Evolutionary conservation across 139 green algal genomes (phyloP), one percentile per base, ranked within the genome.

Genomic region (Prasinococcaceae sp.): DNA sequence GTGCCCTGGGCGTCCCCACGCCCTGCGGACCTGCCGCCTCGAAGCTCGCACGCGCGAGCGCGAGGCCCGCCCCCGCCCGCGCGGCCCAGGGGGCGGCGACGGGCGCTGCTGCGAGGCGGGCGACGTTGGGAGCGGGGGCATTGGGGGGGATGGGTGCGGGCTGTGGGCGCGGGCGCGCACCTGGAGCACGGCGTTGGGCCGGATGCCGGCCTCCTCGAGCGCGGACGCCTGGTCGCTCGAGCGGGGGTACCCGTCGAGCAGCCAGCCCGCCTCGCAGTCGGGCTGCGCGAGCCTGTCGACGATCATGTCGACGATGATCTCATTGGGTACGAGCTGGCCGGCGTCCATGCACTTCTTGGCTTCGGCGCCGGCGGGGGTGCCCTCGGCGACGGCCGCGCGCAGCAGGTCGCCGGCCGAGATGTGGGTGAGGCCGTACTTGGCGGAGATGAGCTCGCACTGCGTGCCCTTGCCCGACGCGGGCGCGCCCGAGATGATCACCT

Each of bases 391-490:
- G 66, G 96, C 82, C 16, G 86, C 92, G n/a, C 92, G 77, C 47
- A 99, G 76, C 30, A 98, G 62, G 58, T 98, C 92, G 10, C 92
- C 92, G 4, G 85, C 87, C 4, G 82, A 94, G 32, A 97, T 94
- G 71, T 98, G 90, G 27, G 84, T 74, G 17, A 98, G 66, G 5
- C 72, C 74, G 60, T 87, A 97, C 82, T 71, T 73, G 28, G 55
- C 69, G 3, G 75, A 56, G 32, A 75, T 74, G 2, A 58, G 22
- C 37, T 75, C 66, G 32, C 65, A 69, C 43, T 74, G 68, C 4
- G 90, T 98, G 47, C 90, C 90, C 69, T 98, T 98, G 32, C 90
- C 90, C 3, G 88, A 87, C 1, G 90, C 90, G 23, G 90, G 90
- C 0, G 90, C 80, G 24, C 90, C 90, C 8, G 79, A 65, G 40